These are phyloP conservation scores for Tulasnella sp. DNA, from an alignment of 768 basidiomycete species.

Conservation along the genomic window DNA sequence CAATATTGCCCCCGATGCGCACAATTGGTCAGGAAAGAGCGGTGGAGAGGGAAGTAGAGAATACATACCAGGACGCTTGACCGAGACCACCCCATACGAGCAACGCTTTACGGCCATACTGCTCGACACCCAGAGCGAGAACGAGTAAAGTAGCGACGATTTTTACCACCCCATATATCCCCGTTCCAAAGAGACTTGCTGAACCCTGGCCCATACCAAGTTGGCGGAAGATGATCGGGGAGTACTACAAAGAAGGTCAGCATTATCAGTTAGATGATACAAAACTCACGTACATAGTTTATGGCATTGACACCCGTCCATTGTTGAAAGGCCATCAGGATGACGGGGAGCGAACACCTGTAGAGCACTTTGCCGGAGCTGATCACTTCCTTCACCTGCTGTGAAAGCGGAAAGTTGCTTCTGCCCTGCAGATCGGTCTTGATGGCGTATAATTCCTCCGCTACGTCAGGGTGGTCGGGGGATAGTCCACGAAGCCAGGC, in stretches of 20 bases:
- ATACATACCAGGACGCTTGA: constrained; percentile 27
- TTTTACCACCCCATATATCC: constrained; percentile 57
- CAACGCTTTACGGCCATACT: constrained; percentile 48
- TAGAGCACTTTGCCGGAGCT: constrained; percentile 60
- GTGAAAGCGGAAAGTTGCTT: constrained; percentile 16
- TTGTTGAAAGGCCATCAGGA: constrained; percentile 39
- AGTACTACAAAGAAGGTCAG: constrained; percentile 24
- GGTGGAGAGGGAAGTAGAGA: background rate
- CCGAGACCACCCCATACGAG: constrained; percentile 39
- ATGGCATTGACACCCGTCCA: constrained; percentile 46
- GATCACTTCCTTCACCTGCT: constrained; percentile 36
- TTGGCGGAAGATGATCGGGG: constrained; percentile 43
- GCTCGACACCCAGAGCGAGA: constrained; percentile 54
- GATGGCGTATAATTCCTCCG: constrained; percentile 52
- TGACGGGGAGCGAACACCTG: constrained; percentile 29
- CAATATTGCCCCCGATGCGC: too few species aligned
- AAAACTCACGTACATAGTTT: constrained; percentile 29
- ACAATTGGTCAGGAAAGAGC: too few species aligned
- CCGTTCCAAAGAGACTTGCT: constrained; percentile 57
- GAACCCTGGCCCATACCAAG: constrained; percentile 52
- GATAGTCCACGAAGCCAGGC: constrained; percentile 48
- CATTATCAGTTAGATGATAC: background rate
- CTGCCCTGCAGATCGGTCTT: constrained; percentile 37
- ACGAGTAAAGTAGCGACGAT: constrained; percentile 53
- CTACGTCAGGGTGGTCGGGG: constrained; percentile 33